Conservation (phyloP, 345 rosid species). For the Populus nigra region DNA sequence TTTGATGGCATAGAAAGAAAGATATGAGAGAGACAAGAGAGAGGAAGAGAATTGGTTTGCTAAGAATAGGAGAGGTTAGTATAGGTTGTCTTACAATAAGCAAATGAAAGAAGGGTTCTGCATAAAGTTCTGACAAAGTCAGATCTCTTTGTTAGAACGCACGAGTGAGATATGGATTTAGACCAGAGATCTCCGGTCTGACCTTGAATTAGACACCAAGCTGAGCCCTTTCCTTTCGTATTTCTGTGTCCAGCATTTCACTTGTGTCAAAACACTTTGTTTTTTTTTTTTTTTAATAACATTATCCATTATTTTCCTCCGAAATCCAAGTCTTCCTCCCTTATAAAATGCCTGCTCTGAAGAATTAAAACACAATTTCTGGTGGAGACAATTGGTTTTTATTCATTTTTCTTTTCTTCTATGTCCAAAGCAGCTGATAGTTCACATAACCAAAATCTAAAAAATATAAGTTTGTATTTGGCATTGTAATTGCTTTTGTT, state of each 20-base stretch:
- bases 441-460: neutral
- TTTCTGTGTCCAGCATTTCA: neutral
- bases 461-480: neutral
- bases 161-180: neutral
- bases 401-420: neutral
- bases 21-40: neutral
- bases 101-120: neutral
- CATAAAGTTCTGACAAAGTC: conserved; percentile 15
- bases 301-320: neutral
- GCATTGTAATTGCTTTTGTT: too few species aligned
- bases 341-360: neutral
- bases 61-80: conserved; percentile 31
- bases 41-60: conserved; percentile 4
- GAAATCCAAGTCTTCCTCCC: neutral
- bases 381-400: neutral
- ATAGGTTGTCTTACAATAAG: neutral
- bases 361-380: neutral
- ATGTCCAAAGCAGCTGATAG: neutral
- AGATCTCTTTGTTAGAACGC: neutral
- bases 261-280: neutral
- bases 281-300: too few species aligned
- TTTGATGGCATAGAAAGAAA: conserved; percentile 28
- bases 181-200: conserved; percentile 25
- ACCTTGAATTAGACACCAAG: conserved; percentile 21
- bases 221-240: neutral